These are phyloP conservation scores for Mastigamoeba balamuthi DNA, from an alignment of 78 protist genomes.

Conservation along the genomic window DNA sequence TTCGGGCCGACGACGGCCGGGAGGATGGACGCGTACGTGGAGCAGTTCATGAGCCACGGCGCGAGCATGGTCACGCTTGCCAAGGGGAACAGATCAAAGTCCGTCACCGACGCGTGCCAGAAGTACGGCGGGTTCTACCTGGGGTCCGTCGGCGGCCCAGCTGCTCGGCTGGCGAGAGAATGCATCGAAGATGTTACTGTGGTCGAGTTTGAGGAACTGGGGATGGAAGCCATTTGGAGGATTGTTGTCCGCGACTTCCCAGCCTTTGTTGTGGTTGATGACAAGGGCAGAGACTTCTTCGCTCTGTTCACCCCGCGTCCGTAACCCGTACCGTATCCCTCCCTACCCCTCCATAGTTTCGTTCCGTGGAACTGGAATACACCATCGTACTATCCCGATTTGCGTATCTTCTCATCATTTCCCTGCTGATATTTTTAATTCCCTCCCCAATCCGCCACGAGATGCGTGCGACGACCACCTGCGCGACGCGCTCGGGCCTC, in stretches of 20 bases:
- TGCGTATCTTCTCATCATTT: no score
- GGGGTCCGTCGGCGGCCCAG: slow-evolving; percentile 89
- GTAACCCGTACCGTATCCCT: no score
- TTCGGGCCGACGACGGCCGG: slow-evolving; percentile 83
- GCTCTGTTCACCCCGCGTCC: no score
- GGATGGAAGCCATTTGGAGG: slow-evolving; percentile 81
- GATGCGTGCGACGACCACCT: no score
- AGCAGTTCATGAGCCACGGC: slow-evolving; percentile 23
- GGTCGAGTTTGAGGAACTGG: slow-evolving; percentile 68
- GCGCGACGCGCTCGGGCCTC: no score
- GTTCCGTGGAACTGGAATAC: no score
- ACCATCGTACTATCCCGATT: no score
- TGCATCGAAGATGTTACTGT: slow-evolving; percentile 66
- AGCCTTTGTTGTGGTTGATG: slow-evolving; percentile 75
- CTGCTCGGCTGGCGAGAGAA: slow-evolving; percentile 66
- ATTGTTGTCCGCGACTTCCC: slow-evolving; percentile 78
- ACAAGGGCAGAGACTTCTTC: slow-evolving; percentile 69
- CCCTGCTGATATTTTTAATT: no score
- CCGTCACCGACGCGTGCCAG: slow-evolving; percentile 69
- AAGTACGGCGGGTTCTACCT: slow-evolving; percentile 78
- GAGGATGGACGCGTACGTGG: slow-evolving; percentile 74
- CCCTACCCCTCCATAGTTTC: no score
- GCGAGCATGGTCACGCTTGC: slow-evolving; percentile 52
- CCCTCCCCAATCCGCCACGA: no score
- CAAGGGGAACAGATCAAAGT: slow-evolving; percentile 52